These are phyloP conservation scores for Oxyria digyna DNA, from an alignment of 148 eudicot genomes.

Conservation along the genomic window DNA sequence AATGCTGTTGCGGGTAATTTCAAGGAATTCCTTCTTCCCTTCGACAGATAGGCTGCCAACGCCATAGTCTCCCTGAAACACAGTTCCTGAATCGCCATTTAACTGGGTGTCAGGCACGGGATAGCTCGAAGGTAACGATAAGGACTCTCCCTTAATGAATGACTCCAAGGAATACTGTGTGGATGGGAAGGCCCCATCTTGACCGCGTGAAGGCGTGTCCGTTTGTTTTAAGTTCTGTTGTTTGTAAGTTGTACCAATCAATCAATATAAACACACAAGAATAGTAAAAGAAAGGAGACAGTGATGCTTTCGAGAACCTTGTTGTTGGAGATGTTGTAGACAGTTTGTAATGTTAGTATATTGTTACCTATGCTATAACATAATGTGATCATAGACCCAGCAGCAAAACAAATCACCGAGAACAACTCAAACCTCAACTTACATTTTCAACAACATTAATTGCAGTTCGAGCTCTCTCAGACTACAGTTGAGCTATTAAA, in stretches of 20 bases:
- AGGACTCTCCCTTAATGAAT: constrained; percentile 27
- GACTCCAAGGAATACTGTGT: constrained; percentile 47
- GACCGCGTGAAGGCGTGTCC: constrained; percentile 27
- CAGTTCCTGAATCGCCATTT: constrained; percentile 18
- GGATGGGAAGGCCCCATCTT: constrained; percentile 30
- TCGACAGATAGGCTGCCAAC: constrained; percentile 47
- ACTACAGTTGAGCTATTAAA: neutral
- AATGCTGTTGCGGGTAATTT: constrained; percentile 66
- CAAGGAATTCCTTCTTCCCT: constrained; percentile 71
- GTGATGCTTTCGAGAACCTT: neutral
- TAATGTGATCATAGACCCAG: neutral
- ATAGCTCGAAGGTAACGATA: constrained; percentile 52
- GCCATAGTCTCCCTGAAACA: constrained; percentile 18
- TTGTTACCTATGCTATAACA: neutral
- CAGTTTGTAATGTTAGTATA: neutral
- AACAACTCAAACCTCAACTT: too few relatives aligned
- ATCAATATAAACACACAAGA: neutral
- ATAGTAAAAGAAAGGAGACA: neutral
- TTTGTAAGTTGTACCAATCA: neutral
- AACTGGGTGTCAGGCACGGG: constrained; percentile 48
- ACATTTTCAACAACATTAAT: too few relatives aligned
- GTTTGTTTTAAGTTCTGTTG: constrained; percentile 53
- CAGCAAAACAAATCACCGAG: neutral
- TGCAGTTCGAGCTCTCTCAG: too few relatives aligned
- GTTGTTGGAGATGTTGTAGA: neutral